Percentiles rank a stretch among this genome's conserved stretches.
phyloP scores from a whole-genome alignment of 2,329 filamentous ascomycete genomes.

The Pleomassaria siparia region DNA sequence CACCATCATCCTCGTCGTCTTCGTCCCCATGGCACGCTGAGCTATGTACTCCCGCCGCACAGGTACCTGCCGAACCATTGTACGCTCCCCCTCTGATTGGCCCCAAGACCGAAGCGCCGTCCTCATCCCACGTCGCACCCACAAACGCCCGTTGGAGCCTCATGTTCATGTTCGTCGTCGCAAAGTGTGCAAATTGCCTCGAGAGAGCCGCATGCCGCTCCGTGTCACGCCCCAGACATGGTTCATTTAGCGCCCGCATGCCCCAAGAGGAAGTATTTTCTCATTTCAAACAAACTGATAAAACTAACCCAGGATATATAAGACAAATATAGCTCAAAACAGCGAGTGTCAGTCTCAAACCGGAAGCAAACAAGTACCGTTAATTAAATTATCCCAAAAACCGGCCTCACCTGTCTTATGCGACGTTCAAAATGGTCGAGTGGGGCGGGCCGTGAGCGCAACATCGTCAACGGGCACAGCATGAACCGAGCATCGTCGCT shows the following conservation, averaged over 20 bases:
- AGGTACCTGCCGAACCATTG: slow-evolving; percentile 21
- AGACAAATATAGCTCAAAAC: slow-evolving; percentile 39
- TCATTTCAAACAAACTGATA: too few species aligned
- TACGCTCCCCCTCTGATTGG: slow-evolving; percentile 15
- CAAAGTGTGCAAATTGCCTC: slow-evolving; percentile 10
- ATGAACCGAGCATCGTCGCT: slow-evolving; percentile 20
- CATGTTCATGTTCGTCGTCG: slow-evolving; percentile 5
- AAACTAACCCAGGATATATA: slow-evolving; percentile 8
- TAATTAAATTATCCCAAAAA: too few species aligned
- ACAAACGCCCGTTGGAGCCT: slow-evolving; percentile 25
- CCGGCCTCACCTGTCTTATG: too few species aligned
- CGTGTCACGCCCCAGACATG: slow-evolving; percentile 24
- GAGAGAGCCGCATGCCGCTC: slow-evolving; percentile 35
- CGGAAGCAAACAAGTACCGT: slow-evolving; percentile 22
- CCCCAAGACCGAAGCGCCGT: slow-evolving; percentile 39
- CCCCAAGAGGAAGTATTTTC: slow-evolving; percentile 23
- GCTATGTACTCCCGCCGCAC: too few species aligned
- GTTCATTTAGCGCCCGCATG: slow-evolving; percentile 32
- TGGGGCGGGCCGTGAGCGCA: slow-evolving; percentile 3
- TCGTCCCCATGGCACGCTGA: too few species aligned
- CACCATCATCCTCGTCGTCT: too few species aligned
- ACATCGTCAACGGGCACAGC: too few species aligned
- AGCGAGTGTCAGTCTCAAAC: slow-evolving; percentile 6
- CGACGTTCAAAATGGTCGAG: too few species aligned
- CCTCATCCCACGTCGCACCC: slow-evolving; percentile 27